Base-by-base conservation (phyloP, 164 flowering plant species). In the Warburgia ugandensis region DNA sequence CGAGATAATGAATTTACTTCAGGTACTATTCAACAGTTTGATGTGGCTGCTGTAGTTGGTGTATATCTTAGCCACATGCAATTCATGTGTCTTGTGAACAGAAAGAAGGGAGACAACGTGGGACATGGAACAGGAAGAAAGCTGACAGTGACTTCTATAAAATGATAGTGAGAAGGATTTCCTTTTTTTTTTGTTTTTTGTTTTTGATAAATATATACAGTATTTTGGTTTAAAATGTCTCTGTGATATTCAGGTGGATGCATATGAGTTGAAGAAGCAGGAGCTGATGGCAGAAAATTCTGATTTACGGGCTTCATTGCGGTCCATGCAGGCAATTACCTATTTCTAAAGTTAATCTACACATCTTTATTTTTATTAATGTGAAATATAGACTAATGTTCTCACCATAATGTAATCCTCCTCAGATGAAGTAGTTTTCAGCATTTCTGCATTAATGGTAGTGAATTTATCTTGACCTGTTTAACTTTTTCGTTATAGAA, bases 71-170 rank as follows among this genome's bases (percentile, higher is more conserved):
- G 19, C 31, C 6, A 26, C 38, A 12, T 26, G 41, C 11, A 4
- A 11, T 20, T 48, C 16, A 30, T 5, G 21, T 5, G 30, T 4
- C 49, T 3, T 70, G 19, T 29, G 3, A 53, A 69, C 79, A 92
- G 99, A 92, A 92, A 82, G 99, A 92, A 81, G 99, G 99, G 40
- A 77, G 99, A 17, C 99, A 89, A 49, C 95, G 99, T 64, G 99
- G 99, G 40, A 89, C 95, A 30, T 92, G 99, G 99, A 89, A 79
- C 67, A 95, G 89, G 40, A 94, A 89, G 78, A 94, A 94, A 68
- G 68, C 96, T 55, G 99, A 89, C 58, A 83, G 68, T 60, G 99
- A 94, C 65, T 89, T 89, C 63, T 84, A 74, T 52, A 94, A 89
- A 57, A 94, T 86, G 73, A 94, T 94, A 68, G 99, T 92, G 76